These are phyloP conservation scores for Metarhizium rileyi DNA, from an alignment of 2,329 filamentous ascomycete genomes.

Conservation along the genomic window DNA sequence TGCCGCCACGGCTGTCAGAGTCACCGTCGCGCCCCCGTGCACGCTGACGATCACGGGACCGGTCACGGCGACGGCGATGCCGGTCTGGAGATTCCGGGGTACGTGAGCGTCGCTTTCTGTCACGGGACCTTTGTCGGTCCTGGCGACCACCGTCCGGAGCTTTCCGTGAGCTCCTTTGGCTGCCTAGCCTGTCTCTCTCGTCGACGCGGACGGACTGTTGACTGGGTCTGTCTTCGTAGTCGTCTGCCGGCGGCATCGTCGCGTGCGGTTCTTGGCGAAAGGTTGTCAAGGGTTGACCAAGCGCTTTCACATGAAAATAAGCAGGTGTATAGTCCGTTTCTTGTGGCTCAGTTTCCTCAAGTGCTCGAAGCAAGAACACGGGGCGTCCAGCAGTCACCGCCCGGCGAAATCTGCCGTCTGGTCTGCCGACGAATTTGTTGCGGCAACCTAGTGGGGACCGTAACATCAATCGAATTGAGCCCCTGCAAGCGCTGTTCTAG, in stretches of 20 bases:
- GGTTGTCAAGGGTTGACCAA: not conserved
- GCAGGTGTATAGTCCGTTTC: no score
- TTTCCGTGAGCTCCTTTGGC: conserved; percentile 12
- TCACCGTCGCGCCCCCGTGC: conserved; percentile 9
- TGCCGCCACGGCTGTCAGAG: conserved; percentile 10
- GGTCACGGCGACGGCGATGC: conserved; percentile 8
- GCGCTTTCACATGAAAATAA: not conserved
- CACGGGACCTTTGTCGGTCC: conserved; percentile 20
- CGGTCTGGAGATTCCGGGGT: conserved; percentile 18
- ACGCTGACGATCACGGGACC: conserved; percentile 17
- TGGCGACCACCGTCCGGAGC: conserved; percentile 14
- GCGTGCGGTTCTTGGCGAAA: not conserved
- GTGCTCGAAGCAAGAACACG: no score
- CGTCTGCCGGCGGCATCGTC: conserved; percentile 18
- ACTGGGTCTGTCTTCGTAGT: conserved; percentile 10
- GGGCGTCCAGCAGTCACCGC: conserved; percentile 2
- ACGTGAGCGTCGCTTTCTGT: conserved; percentile 22
- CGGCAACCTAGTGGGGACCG: no score
- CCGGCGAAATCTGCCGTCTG: not conserved
- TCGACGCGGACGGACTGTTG: conserved; percentile 6
- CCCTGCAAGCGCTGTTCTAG: no score
- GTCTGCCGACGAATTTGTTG: no score
- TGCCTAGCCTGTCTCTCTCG: conserved; percentile 9
- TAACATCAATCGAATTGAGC: no score
- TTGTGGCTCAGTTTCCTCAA: no score